phyloP scores from a whole-genome alignment of 2,329 filamentous ascomycete species.

The Diaporthe helianthi region DNA sequence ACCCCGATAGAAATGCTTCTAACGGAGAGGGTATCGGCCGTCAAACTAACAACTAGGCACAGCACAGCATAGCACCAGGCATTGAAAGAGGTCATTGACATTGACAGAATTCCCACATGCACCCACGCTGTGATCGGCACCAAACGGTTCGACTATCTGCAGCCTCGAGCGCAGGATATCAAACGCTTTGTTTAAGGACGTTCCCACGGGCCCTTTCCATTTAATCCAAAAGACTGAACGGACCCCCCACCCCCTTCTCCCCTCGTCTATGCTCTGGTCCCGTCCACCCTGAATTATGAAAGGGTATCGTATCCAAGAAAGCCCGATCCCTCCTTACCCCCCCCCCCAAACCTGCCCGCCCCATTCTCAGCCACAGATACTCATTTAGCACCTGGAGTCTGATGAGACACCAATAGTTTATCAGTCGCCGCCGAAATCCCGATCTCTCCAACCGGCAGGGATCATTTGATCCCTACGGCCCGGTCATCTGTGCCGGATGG shows the following conservation, averaged over 20 bases:
- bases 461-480: neutral
- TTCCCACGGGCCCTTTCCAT: neutral
- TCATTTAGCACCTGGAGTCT: neutral
- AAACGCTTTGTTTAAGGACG: neutral
- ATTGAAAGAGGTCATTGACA: conserved; percentile 5
- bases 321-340: no score
- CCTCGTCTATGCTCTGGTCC: neutral
- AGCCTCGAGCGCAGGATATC: no score
- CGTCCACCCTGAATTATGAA: neutral
- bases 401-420: neutral
- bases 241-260: neutral
- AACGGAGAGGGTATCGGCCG: neutral
- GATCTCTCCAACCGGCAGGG: neutral
- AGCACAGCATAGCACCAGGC: neutral
- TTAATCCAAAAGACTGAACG: neutral
- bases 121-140: conserved; percentile 1
- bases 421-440: neutral
- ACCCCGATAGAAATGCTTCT: neutral
- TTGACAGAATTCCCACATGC: conserved; percentile 13
- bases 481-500: neutral
- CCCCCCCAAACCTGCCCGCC: neutral
- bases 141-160: neutral
- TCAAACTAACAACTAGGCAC: neutral
- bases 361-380: neutral
- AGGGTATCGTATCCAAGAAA: neutral